Evolutionary conservation across 2,329 filamentous ascomycete genomes (phyloP).

Genomic region (Xylaria sp.): DNA sequence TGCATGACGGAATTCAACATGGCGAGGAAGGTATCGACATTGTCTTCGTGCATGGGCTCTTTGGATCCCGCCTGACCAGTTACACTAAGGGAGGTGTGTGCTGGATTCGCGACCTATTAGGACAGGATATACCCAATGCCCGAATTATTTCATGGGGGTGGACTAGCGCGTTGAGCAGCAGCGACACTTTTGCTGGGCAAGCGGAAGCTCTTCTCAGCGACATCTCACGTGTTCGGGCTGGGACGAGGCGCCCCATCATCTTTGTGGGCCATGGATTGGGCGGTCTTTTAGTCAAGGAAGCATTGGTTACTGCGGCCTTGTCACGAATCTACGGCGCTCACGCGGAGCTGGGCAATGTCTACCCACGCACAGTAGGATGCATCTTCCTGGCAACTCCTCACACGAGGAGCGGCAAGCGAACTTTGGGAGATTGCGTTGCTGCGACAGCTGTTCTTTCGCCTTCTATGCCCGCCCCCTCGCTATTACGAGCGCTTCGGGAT

Average conservation of each 20-base stretch:
- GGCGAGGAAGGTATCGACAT: slow-evolving; percentile 47
- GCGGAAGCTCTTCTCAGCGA: slow-evolving; percentile 46
- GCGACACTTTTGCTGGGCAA: slow-evolving; percentile 46
- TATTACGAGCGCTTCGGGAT: slow-evolving; percentile 44
- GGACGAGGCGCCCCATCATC: slow-evolving; percentile 47
- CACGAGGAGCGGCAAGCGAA: slow-evolving; percentile 44
- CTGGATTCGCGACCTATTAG: slow-evolving; percentile 48
- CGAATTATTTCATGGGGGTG: slow-evolving; percentile 49
- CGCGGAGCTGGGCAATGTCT: slow-evolving; percentile 48
- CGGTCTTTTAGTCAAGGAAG: slow-evolving; percentile 49
- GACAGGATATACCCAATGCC: slow-evolving; percentile 43
- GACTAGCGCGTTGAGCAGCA: slow-evolving; percentile 38
- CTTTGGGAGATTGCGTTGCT: slow-evolving; percentile 47
- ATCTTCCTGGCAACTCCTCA: slow-evolving; percentile 49
- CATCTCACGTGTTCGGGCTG: slow-evolving; percentile 43
- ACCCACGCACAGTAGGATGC: slow-evolving; percentile 48
- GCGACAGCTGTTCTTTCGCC: slow-evolving; percentile 46
- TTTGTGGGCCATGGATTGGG: slow-evolving; percentile 49
- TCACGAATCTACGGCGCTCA: slow-evolving; percentile 49
- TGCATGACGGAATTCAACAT: slow-evolving; percentile 42
- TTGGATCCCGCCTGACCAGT: slow-evolving; percentile 44
- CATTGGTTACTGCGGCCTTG: slow-evolving; percentile 47
- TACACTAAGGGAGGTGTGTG: slow-evolving; percentile 47
- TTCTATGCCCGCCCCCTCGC: slow-evolving; percentile 39
- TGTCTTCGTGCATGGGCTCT: slow-evolving; percentile 48